Conservation (phyloP, 768 basidiomycete genomes). For the Rhodotorula sphaerocarpa region DNA sequence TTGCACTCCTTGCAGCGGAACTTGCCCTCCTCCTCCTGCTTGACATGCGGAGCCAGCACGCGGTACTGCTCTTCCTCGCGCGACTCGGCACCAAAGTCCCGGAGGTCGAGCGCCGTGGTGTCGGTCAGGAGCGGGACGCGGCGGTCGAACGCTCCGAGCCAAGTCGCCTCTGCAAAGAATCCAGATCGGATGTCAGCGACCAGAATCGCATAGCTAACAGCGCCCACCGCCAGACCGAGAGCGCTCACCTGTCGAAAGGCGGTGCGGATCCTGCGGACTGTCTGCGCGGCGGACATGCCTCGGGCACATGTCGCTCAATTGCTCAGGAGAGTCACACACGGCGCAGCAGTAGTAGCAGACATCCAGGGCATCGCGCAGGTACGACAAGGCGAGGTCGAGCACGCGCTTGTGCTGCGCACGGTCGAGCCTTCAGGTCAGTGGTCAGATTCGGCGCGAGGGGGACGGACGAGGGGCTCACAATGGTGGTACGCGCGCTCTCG, state of each 20-base stretch:
- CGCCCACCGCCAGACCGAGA: no score
- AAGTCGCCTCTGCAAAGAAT: constrained; percentile 60
- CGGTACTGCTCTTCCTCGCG: constrained; percentile 79
- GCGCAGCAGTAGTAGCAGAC: constrained; percentile 97
- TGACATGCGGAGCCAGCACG: constrained; percentile 68
- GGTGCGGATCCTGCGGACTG: constrained; percentile 11
- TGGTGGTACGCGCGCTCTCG: constrained; percentile 60
- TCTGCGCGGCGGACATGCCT: constrained; percentile 76
- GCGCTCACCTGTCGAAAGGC: constrained; percentile 5
- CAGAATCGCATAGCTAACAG: no score
- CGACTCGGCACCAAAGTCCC: constrained; percentile 78
- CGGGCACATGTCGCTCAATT: constrained; percentile 88
- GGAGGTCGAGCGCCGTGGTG: constrained; percentile 69
- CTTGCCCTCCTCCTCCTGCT: constrained; percentile 94
- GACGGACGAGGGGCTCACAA: constrained; percentile 23
- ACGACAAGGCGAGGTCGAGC: constrained; percentile 86
- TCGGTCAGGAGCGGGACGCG: constrained; percentile 76
- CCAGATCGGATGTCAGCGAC: no score
- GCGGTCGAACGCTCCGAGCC: constrained; percentile 79
- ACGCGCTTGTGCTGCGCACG: constrained; percentile 56
- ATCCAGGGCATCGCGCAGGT: constrained; percentile 83
- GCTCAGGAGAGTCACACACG: constrained; percentile 84
- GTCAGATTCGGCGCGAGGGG: not conserved
- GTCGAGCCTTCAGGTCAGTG: not conserved
- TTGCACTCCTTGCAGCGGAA: constrained; percentile 88